Conservation (phyloP, 768 basidiomycete species). For the Kwoniella bestiolae region DNA sequence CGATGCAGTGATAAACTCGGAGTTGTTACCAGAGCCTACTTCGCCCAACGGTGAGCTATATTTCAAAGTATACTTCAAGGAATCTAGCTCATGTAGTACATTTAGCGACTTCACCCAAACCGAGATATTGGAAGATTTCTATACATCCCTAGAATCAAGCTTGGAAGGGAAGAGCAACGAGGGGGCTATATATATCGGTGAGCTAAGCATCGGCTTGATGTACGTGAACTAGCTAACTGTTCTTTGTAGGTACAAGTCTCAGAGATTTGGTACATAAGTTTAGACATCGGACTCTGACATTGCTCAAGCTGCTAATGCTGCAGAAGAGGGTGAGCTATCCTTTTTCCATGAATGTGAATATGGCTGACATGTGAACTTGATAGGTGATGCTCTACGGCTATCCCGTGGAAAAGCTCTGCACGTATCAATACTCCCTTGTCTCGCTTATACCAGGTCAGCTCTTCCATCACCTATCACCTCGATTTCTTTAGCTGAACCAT, state of each 20-base stretch:
- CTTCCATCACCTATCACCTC: not conserved
- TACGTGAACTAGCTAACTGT: slow-evolving; percentile 37
- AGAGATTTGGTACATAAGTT: slow-evolving; percentile 92
- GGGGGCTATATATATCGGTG: slow-evolving; percentile 93
- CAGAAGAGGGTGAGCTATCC: slow-evolving; percentile 76
- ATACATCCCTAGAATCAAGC: slow-evolving; percentile 72
- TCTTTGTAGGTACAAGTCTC: slow-evolving; percentile 62
- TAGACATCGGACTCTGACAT: slow-evolving; percentile 84
- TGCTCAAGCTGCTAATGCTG: slow-evolving; percentile 92
- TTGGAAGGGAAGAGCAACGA: slow-evolving; percentile 82
- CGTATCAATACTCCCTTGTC: slow-evolving; percentile 95
- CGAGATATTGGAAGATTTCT: slow-evolving; percentile 86
- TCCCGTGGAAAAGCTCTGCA: slow-evolving; percentile 93
- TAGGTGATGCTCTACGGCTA: slow-evolving; percentile 97
- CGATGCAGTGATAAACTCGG: slow-evolving; percentile 79
- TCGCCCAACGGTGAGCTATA: slow-evolving; percentile 71
- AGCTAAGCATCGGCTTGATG: slow-evolving; percentile 35
- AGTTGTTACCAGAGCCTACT: slow-evolving; percentile 88
- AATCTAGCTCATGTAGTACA: slow-evolving; percentile 12
- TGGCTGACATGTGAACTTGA: not conserved
- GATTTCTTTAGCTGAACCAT: slow-evolving; percentile 14
- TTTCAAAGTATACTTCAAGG: not conserved
- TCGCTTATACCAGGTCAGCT: slow-evolving; percentile 82
- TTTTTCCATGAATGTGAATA: not conserved
- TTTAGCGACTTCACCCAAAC: slow-evolving; percentile 82